These are phyloP conservation scores for Puccinellia tenuiflora DNA, from an alignment of 176 grass and related monocot genomes.

Conservation along the genomic window DNA sequence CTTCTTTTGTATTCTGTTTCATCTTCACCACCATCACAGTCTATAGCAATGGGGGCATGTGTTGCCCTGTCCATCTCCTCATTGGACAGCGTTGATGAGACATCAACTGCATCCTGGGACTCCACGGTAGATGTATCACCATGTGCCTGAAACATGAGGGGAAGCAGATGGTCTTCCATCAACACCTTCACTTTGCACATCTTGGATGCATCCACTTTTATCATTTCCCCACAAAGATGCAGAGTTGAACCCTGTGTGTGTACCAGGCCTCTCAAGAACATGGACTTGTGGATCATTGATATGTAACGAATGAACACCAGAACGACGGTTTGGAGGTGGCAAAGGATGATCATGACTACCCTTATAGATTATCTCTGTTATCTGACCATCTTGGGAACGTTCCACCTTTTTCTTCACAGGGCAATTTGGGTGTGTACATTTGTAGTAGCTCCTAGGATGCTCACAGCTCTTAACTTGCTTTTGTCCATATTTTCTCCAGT, in stretches of 20 bases:
- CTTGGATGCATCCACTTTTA: slow-evolving; percentile 38
- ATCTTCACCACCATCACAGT: slow-evolving; percentile 62
- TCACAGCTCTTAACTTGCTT: slow-evolving; percentile 71
- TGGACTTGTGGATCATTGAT: slow-evolving; percentile 16
- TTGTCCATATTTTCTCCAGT: slow-evolving; percentile 78
- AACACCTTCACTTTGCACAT: slow-evolving; percentile 34
- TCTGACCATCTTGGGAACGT: slow-evolving; percentile 52
- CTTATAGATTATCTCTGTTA: slow-evolving; percentile 68
- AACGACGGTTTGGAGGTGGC: slow-evolving; percentile 25
- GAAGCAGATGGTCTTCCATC: slow-evolving; percentile 35
- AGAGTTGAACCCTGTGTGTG: slow-evolving; percentile 18
- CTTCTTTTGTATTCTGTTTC: slow-evolving; percentile 93
- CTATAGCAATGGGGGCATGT: slow-evolving; percentile 43
- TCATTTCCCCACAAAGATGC: slow-evolving; percentile 39
- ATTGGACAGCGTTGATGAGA: slow-evolving; percentile 76
- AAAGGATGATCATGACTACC: slow-evolving; percentile 62
- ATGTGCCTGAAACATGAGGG: slow-evolving; percentile 21
- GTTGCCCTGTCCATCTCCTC: slow-evolving; percentile 74
- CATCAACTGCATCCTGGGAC: slow-evolving; percentile 55
- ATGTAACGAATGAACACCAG: slow-evolving; percentile 17
- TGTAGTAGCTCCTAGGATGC: slow-evolving; percentile 68
- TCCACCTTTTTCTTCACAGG: slow-evolving; percentile 73
- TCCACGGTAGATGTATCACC: slow-evolving; percentile 41
- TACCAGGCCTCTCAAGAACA: slow-evolving; percentile 30
- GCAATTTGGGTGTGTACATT: slow-evolving; percentile 59